A percentile compares a stretch with the other conserved stretches of the same genome.
phyloP scores from a whole-genome alignment of 179 eudicot species.

The Silene noctiflora region DNA sequence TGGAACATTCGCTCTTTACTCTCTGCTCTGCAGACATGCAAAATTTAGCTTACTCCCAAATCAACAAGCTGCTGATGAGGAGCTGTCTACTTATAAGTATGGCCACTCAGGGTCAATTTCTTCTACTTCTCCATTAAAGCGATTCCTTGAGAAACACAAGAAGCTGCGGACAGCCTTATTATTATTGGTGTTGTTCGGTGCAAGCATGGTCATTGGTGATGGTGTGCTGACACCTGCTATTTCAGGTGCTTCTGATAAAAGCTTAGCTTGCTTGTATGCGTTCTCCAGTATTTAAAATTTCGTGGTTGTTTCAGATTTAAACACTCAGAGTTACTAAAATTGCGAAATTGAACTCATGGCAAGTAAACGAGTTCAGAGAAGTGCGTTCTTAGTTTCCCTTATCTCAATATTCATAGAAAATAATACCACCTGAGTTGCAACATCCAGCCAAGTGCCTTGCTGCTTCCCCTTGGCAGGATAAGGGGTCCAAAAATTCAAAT shows the following conservation, averaged over 20 bases:
- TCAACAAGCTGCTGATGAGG: constrained; percentile 99
- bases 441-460: too few relatives aligned
- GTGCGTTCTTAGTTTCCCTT: neutral
- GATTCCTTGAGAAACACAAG: constrained; percentile 82
- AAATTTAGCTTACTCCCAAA: constrained; percentile 91
- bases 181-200: constrained; percentile 70
- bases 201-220: constrained; percentile 96
- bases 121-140: constrained; percentile 51
- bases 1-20: constrained; percentile 94
- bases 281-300: neutral
- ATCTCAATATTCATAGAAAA: neutral
- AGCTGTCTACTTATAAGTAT: constrained; percentile 75
- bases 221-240: constrained; percentile 96
- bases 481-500: neutral
- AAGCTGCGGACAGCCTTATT: constrained; percentile 60
- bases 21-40: constrained; percentile 91
- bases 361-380: neutral
- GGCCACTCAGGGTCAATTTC: constrained; percentile 42
- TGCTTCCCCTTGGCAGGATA: too few relatives aligned
- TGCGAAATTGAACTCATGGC: neutral
- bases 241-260: constrained; percentile 51
- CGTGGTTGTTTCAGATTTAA: neutral
- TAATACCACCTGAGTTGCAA: neutral
- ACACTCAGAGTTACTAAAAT: neutral
- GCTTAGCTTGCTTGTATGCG: neutral